Evolutionary conservation across 768 basidiomycete genomes (phyloP), one percentile per base, ranked within the genome.

Genomic region (Termitomyces sp.): DNA sequence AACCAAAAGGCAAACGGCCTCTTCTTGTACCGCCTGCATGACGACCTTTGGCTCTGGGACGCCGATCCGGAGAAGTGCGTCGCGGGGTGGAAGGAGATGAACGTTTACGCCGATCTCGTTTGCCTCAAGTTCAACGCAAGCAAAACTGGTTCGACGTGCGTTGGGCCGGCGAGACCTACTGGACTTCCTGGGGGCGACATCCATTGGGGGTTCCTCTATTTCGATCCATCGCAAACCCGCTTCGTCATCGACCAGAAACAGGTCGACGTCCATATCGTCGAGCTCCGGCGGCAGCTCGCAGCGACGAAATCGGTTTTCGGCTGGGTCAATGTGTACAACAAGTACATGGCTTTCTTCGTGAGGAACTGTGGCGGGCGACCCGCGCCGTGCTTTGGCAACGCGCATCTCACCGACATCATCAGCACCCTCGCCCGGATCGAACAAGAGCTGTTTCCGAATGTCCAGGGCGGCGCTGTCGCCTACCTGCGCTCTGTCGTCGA

Each of bases 11-110:
- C 77, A 1, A 55, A 72, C 22, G 77, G 77, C 4, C 60, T 81
- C 12, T 75, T 69, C 62, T 69, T 81, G 16, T 73, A 78, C 51
- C 69, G 77, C 51, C 74, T 78, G 64, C 76, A 79, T 61, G 77
- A 80, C 53, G 78, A 81, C 53, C 63, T 80, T 7, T 80, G 77
- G 77, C 59, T 79, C 18, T 77, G 73, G 73, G 70, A 75, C 49
- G 60, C 71, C 0, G 63, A 73, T 18, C 58, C 69, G 5, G 44
- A 57, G 29, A 72, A 70, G 51, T 74, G 74, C 33, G 72, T 66
- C 8, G 52, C 64, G 2, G 78, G 70, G 0, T 80, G 76, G 77
- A 64, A 60, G 41, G 76, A 72, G 64, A 76, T 80, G 73, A 70
- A 73, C 18, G 57, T 60, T n/a, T 80, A 73, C 51, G 76, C 75